phyloP scores from a whole-genome alignment of 2,329 filamentous ascomycete genomes.

The Chalaropsis ovoidea region DNA sequence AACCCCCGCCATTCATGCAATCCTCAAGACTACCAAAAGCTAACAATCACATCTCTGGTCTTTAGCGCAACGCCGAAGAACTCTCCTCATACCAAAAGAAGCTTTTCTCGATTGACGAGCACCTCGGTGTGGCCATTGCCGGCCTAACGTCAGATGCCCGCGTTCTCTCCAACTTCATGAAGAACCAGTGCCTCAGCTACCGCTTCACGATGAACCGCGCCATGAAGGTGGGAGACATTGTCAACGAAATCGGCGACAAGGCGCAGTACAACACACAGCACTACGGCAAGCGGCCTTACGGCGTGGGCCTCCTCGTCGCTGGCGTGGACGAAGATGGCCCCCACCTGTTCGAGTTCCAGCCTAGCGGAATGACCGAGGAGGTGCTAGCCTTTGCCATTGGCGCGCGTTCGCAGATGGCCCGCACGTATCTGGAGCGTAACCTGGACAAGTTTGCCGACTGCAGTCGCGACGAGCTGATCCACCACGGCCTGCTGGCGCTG shows the following conservation, averaged over 20 bases:
- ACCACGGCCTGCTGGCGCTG: constrained; percentile 79
- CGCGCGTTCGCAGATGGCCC: constrained; percentile 90
- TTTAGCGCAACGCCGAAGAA: constrained; percentile 93
- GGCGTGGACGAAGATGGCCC: constrained; percentile 90
- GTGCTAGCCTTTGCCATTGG: constrained; percentile 96
- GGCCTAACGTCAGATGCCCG: constrained; percentile 95
- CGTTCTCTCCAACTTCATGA: constrained; percentile 99
- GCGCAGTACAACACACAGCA: constrained; percentile 97
- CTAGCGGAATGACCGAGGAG: constrained; percentile 89
- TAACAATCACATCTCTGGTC: constrained; percentile 14
- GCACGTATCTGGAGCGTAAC: constrained; percentile 92
- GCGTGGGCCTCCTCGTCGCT: constrained; percentile 76
- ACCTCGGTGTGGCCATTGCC: constrained; percentile 89
- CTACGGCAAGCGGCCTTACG: constrained; percentile 84
- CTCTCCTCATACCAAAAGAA: constrained; percentile 99
- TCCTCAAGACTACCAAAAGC: background rate
- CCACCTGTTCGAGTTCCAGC: constrained; percentile 97
- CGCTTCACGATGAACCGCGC: constrained; percentile 92
- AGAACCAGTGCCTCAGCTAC: constrained; percentile 92
- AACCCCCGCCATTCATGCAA: constrained; percentile 1
- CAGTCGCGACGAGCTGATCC: constrained; percentile 74
- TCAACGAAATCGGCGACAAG: constrained; percentile 86
- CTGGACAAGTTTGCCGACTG: constrained; percentile 70
- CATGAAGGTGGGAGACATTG: constrained; percentile 81
- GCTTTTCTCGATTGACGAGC: constrained; percentile 90